Percentiles rank a stretch among this genome's conserved stretches.
Conservation (phyloP, 2,329 filamentous ascomycete species). For the Ophiostoma himal-ulmi region DNA sequence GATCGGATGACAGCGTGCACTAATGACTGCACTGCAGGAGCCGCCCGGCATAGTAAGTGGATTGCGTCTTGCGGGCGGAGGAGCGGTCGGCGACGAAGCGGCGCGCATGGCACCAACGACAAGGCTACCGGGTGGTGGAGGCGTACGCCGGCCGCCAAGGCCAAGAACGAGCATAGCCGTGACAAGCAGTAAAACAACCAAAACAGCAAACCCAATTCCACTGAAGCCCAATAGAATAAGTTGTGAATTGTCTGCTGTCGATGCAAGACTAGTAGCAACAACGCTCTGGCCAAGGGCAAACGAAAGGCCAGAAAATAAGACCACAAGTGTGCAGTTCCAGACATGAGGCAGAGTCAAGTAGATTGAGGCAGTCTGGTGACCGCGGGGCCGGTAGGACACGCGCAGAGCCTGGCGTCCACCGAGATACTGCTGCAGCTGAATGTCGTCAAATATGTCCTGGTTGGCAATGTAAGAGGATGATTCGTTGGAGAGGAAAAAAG, state of each 20-base stretch:
- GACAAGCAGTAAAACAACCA: conserved; percentile 38
- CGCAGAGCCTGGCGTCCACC: conserved; percentile 36
- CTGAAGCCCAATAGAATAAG: conserved; percentile 40
- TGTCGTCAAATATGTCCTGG: conserved; percentile 7
- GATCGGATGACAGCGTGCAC: conserved; percentile 42
- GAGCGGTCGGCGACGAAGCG: not conserved
- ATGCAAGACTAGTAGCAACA: conserved; percentile 29
- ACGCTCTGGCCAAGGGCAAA: conserved; percentile 45
- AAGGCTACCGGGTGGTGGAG: conserved; percentile 17
- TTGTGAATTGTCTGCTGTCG: conserved; percentile 20
- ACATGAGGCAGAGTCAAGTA: conserved; percentile 47
- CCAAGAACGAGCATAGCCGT: conserved; percentile 35
- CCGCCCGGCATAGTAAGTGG: conserved; percentile 45
- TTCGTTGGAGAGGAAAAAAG: conserved; percentile 48
- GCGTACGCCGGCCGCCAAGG: conserved; percentile 40
- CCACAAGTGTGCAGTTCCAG: conserved; percentile 41
- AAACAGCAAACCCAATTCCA: conserved; percentile 38
- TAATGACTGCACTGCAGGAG: conserved; percentile 48
- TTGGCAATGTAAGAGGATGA: conserved; percentile 35
- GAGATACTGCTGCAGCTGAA: conserved; percentile 13
- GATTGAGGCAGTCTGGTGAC: conserved; percentile 43
- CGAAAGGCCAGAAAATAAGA: conserved; percentile 40
- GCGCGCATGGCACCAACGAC: not conserved
- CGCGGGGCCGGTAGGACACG: conserved; percentile 40
- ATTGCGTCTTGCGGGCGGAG: conserved; percentile 35